Base-by-base conservation (phyloP, 352 stramenopile species). In the Phytophthora sojae region DNA sequence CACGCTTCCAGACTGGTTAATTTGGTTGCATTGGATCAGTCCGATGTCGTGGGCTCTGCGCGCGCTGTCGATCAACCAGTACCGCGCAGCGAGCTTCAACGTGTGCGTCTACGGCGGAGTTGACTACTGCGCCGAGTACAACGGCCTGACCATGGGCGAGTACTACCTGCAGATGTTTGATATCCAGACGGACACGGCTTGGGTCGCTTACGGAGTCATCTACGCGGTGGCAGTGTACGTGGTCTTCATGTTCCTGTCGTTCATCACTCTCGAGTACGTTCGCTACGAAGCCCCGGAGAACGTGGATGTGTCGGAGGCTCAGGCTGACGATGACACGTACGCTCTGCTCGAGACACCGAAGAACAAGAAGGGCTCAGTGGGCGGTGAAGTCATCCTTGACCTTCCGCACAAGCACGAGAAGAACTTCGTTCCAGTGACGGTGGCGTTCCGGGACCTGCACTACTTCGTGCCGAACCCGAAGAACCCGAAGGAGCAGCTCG, bases 11-110 rank as follows among this genome's bases (percentile, higher is more conserved):
- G 62, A 85, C 53, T 58, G 80, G 32, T 47, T 68, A 0, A 64
- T 76, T 14, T 70, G 55, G 62, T 30, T 68, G n/a, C 52, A 74
- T 14, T 88, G 72, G 65, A 63, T 89, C 15, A 77, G 78, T 55
- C 82, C 82, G 11, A 66, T 89, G 26, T 51, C 70, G 23, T 60
- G 77, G 77, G 37, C 58, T 56, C 26, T 75, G 23, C 47, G 60
- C 8, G 32, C 66, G 65, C 23, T 69, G 4, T 55, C 55, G 9
- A 55, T 83, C 58, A 81, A 76, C 50, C 59, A 83, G 61, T 85
- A 83, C 59, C 57, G 61, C 21, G 57, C 51, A 12, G 32, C 14
- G 5, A 64, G 26, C 47, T 65, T 64, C 30, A 51, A 81, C 49
- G 57, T 77, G 7, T 78, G 75, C 9, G 66, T 73, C 19, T 84